phyloP scores from a whole-genome alignment of 2,329 filamentous ascomycete genomes.

The Paraphoma chrysanthemicola region DNA sequence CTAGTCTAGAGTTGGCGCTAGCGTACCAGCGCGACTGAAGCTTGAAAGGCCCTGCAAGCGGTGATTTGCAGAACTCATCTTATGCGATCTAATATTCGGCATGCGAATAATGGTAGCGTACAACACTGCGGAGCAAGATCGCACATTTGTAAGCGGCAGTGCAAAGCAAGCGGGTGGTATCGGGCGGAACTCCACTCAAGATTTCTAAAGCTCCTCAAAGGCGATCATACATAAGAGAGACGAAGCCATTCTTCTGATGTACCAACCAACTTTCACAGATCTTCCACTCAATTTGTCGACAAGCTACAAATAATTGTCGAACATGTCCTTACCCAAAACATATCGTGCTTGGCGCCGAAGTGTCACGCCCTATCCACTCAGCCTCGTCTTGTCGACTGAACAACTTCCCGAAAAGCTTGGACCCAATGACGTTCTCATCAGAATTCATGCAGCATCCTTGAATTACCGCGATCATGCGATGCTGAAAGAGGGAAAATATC shows the following conservation, averaged over 20 bases:
- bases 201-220: neutral
- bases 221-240: too few species aligned
- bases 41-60: too few species aligned
- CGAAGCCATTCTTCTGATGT: too few species aligned
- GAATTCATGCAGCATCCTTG: conserved; percentile 34
- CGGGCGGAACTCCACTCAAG: neutral
- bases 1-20: too few species aligned
- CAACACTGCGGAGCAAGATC: too few species aligned
- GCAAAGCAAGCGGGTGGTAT: neutral
- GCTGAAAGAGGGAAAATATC: conserved; percentile 26
- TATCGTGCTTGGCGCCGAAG: conserved; percentile 27
- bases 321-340: conserved; percentile 21
- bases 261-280: too few species aligned
- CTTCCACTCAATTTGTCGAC: too few species aligned
- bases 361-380: conserved; percentile 11
- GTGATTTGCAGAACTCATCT: too few species aligned
- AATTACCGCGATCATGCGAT: conserved; percentile 39
- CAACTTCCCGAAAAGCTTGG: conserved; percentile 18
- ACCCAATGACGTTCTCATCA: conserved; percentile 26
- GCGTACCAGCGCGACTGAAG: too few species aligned
- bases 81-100: too few species aligned
- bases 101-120: too few species aligned
- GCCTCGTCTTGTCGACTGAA: conserved; percentile 14
- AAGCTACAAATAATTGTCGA: neutral
- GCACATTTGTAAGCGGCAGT: neutral